Base-by-base conservation (phyloP, 352 stramenopile genomes). In the Peronosclerospora sorghi region DNA sequence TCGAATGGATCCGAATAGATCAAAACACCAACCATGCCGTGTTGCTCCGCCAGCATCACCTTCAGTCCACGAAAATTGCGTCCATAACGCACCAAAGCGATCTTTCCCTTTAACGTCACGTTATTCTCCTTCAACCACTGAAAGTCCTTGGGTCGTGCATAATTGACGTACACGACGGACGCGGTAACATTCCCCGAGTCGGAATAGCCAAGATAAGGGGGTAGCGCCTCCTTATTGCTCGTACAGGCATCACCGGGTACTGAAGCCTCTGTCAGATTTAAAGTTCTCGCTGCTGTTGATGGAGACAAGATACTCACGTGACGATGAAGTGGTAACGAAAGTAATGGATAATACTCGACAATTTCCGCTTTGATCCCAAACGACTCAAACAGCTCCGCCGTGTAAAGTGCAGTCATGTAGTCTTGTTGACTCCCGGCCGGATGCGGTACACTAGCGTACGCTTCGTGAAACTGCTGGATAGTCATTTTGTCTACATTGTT, bases 1-100 rank as follows among this genome's bases (percentile, higher is more conserved):
- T 96, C 71, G 9, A 60, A 29, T 4, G 86, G 86, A 49, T 96
- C 86, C 32, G 73, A 91, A 56, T 93, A 96, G 51, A 96, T 94
- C 0, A 96, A 54, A 20, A 81, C 73, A 21, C 66, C 86, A 4
- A 68, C 47, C 48, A 88, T 90, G 9, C 75, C 73, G 21, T 79
- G 69, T 14, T 68, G 35, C 55, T 96, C 68, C 0, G 84, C 80
- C 35, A 89, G 70, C 68, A 90, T 83, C 7, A 94, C 80, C 41
- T 93, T 93, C 4, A 88, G 56, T 8, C 74, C 71, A 39, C 77
- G 74, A 46, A 84, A 83, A 41, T 75, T 78, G 37, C 59, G 46
- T 40, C 84, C 84, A 47, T 96, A 96, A 13, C 86, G 68, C 17
- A 84, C 62, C 1, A 96, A 40, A 7, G 88, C 86, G 38, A 96